Percentiles rank a stretch among this genome's conserved stretches.
Conservation (phyloP, 2,329 filamentous ascomycete species). For the Zymoseptoria pseudotritici region DNA sequence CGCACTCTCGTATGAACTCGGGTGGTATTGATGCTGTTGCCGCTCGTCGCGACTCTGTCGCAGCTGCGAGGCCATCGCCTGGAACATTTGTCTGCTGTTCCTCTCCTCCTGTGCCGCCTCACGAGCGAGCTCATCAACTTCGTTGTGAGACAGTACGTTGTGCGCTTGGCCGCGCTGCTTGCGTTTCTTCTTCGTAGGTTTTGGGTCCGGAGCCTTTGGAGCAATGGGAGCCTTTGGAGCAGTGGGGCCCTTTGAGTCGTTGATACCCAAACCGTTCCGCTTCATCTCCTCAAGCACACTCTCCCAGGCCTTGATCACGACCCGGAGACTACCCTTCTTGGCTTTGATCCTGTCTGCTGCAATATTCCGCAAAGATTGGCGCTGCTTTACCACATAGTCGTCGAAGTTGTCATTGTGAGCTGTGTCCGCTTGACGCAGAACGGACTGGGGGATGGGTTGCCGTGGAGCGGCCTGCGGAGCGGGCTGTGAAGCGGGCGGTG, state of each 20-base stretch:
- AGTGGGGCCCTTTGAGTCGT: not conserved
- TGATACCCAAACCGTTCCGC: not conserved
- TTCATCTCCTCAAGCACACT: not conserved
- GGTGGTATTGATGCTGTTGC: not conserved
- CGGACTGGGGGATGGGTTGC: not conserved
- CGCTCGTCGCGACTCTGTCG: not conserved
- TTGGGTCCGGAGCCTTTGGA: no score
- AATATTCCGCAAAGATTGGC: not conserved
- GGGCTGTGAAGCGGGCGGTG: not conserved
- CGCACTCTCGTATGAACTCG: not conserved
- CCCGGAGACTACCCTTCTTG: not conserved
- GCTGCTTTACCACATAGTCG: not conserved
- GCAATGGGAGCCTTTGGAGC: not conserved
- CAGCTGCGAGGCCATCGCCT: not conserved
- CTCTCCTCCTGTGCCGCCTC: not conserved
- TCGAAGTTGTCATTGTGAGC: no score
- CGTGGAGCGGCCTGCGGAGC: not conserved
- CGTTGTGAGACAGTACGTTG: not conserved
- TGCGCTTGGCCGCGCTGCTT: not conserved
- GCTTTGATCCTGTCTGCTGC: not conserved
- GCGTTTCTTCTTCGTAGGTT: not conserved
- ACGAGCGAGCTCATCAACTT: not conserved
- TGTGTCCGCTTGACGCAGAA: no score
- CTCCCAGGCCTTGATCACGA: not conserved
- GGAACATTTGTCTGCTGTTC: not conserved